A percentile compares a stretch with the other conserved stretches of the same genome.
Conservation (phyloP, 495 filamentous ascomycete species). For the Penicillium canariense region DNA sequence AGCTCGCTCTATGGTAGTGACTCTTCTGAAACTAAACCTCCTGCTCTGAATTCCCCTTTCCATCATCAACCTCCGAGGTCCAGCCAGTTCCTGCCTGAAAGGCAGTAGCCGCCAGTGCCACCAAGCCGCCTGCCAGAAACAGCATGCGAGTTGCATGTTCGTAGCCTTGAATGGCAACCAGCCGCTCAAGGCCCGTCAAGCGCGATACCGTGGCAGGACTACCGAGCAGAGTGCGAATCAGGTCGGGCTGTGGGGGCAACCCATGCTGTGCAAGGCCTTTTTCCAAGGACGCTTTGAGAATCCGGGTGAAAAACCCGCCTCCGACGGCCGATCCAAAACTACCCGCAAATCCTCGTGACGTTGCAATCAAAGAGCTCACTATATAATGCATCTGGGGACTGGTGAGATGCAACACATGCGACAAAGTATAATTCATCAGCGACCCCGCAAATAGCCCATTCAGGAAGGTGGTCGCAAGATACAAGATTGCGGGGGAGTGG, state of each 20-base stretch:
- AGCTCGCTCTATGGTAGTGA: too few relatives aligned
- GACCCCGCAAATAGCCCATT: conserved; percentile 71
- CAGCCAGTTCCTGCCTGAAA: conserved; percentile 71
- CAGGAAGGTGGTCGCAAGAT: conserved; percentile 55
- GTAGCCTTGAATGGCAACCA: conserved; percentile 63
- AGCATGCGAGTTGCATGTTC: conserved; percentile 55
- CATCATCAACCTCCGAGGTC: conserved; percentile 30
- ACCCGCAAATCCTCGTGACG: conserved; percentile 71
- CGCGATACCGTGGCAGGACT: conserved; percentile 61
- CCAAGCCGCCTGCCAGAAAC: conserved; percentile 54
- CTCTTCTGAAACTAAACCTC: neutral
- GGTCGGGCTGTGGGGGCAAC: conserved; percentile 43
- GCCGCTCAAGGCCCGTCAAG: conserved; percentile 51
- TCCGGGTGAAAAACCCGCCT: conserved; percentile 67
- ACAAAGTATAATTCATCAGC: conserved; percentile 71
- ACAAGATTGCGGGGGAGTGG: conserved; percentile 40
- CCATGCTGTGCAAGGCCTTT: conserved; percentile 56
- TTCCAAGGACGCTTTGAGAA: conserved; percentile 53
- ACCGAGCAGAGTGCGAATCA: conserved; percentile 63
- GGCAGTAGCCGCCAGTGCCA: conserved; percentile 53
- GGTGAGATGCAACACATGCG: conserved; percentile 71
- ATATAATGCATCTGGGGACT: conserved; percentile 62
- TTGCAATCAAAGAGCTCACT: conserved; percentile 65
- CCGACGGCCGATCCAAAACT: conserved; percentile 75
- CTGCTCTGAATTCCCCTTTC: conserved; percentile 1